Base-by-base conservation (phyloP, 768 basidiomycete species). In the Rickenella mellea region DNA sequence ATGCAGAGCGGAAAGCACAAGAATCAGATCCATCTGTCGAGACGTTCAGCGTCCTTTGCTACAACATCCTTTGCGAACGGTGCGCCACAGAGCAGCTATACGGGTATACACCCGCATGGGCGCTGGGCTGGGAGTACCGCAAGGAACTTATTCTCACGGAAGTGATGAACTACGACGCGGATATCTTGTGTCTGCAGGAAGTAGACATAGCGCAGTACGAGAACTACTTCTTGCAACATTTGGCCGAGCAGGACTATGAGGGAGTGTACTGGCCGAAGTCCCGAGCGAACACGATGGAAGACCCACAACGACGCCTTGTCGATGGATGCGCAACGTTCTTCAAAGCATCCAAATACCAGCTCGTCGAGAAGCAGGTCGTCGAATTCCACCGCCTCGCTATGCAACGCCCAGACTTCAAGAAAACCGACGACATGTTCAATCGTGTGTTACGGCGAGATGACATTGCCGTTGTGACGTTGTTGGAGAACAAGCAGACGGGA, bases 351-450 rank as follows among this genome's bases (percentile, higher is more conserved):
- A 87, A 83, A 57, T 99, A 90, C 63, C 76, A 83, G 48, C 78
- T 99, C 19, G 83, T 99, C 30, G 93, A 98, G 67, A 87, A 86
- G 51, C 83, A 92, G 41, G 76, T 92, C 29, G 73, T 98, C 56
- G 96, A 98, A 60, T 99, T 93, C 67, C 87, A 83, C 57, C 75
- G 85, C 27, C 73, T 92, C 48, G 94, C 93, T 15, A 84, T 97
- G 76, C 86, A 90, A 53, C 79, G 91, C 21, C 78, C 83, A 39
- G 91, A 93, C 59, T 90, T 92, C 67, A 90, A 91, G 71, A 91
- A 92, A 66, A 94, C 91, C 14, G 92, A 98, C 55, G 94, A 97
- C 67, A 93, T 98, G 92, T 98, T 97, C 75, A 97, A 97, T 57
- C 90, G 96, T 25, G 91, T 98, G 42, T 75, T 97, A 51, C 84